A percentile compares a stretch with the other conserved stretches of the same genome.
These are phyloP conservation scores for Groenewaldozyma auringiensis DNA, from an alignment of 1,139 yeast genomes.

Conservation along the genomic window DNA sequence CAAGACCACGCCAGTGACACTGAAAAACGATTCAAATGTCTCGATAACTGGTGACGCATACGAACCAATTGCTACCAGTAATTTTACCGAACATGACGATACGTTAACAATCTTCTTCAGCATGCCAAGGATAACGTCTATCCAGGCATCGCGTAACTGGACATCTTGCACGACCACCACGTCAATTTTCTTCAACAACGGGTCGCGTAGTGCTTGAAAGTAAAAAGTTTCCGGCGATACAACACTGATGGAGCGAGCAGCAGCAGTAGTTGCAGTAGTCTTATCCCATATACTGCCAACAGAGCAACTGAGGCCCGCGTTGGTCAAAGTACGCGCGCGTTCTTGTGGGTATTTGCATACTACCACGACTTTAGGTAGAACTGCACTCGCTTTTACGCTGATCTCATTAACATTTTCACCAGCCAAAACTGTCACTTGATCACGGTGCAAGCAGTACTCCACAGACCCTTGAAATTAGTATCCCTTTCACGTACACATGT, in stretches of 20 bases:
- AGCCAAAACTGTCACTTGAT: neutral
- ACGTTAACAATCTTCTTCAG: slow-evolving; percentile 40
- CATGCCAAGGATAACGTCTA: slow-evolving; percentile 69
- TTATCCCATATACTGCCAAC: neutral
- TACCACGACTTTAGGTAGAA: neutral
- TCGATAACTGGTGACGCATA: slow-evolving; percentile 42
- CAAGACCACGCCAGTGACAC: slow-evolving; percentile 27
- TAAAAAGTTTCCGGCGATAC: slow-evolving; percentile 72
- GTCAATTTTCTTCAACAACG: slow-evolving; percentile 53
- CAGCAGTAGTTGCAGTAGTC: neutral
- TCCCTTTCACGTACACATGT: neutral
- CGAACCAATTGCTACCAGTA: slow-evolving; percentile 45
- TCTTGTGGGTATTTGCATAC: neutral
- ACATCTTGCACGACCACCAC: slow-evolving; percentile 85
- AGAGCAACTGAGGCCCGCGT: neutral
- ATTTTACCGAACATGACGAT: slow-evolving; percentile 42
- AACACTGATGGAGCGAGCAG: neutral
- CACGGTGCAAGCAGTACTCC: neutral
- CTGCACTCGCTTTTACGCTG: neutral
- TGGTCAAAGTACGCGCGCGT: neutral
- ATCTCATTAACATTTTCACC: neutral
- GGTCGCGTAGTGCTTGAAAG: slow-evolving; percentile 62
- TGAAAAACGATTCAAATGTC: slow-evolving; percentile 42
- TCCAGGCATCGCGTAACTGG: slow-evolving; percentile 70
- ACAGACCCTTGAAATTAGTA: neutral